Evolutionary conservation across 1,284 basidiomycete species (phyloP).

Genomic region (Inonotus obliquus): DNA sequence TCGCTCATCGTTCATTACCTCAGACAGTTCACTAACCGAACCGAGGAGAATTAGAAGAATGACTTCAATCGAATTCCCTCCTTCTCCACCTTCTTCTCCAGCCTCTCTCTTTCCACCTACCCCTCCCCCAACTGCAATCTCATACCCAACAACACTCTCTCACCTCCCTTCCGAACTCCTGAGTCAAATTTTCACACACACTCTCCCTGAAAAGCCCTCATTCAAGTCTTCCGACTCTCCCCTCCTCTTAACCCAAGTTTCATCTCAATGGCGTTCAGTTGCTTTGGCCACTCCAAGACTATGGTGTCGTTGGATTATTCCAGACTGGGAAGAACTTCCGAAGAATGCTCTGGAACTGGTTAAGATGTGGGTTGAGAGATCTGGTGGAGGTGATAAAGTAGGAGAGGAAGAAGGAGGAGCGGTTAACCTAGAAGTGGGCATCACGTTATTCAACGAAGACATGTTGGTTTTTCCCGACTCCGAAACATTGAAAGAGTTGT

Average conservation of each 20-base stretch:
- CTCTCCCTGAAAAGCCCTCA: background rate
- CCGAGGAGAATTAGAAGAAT: background rate
- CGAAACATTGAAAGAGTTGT: background rate
- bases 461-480: slow-evolving; percentile 6
- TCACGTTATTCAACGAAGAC: slow-evolving; percentile 13
- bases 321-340: slow-evolving; percentile 5
- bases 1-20: too few species aligned
- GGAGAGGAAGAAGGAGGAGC: too few species aligned
- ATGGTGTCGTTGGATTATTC: slow-evolving; percentile 3
- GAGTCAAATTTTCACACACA: slow-evolving; percentile 3
- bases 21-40: too few species aligned
- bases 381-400: background rate
- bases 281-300: background rate
- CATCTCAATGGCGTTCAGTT: slow-evolving; percentile 1
- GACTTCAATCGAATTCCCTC: background rate
- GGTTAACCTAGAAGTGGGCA: slow-evolving; percentile 1
- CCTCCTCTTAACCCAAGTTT: slow-evolving; percentile 4
- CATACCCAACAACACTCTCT: background rate
- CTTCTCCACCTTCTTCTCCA: background rate
- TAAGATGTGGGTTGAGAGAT: slow-evolving; percentile 9
- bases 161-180: slow-evolving; percentile 8
- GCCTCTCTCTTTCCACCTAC: background rate
- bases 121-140: too few species aligned
- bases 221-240: background rate
- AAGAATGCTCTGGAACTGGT: slow-evolving; percentile 2